Percentiles rank a stretch among this genome's conserved stretches.
Evolutionary conservation across 345 rosid species (phyloP).

Genomic region (Atalantia buxifolia): DNA sequence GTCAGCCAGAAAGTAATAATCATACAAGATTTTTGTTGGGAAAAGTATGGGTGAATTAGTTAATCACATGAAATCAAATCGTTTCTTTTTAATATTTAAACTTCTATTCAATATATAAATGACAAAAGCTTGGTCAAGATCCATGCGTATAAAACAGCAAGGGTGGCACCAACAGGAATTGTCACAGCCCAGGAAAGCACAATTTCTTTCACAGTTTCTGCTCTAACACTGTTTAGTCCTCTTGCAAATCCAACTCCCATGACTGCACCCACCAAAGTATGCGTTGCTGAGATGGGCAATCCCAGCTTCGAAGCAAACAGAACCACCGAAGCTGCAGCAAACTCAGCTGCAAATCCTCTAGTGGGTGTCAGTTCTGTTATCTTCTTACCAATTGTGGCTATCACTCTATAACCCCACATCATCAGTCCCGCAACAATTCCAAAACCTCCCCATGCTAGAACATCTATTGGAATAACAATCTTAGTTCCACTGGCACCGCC

Average conservation of each 20-base stretch:
- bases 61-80: slow-evolving; percentile 25
- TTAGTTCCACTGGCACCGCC: slow-evolving; percentile 58
- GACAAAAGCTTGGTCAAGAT: slow-evolving; percentile 77
- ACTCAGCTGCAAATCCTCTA: slow-evolving; percentile 94
- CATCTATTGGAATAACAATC: slow-evolving; percentile 73
- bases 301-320: slow-evolving; percentile 84
- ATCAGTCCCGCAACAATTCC: slow-evolving; percentile 85
- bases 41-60: slow-evolving; percentile 16
- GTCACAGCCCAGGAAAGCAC: slow-evolving; percentile 90
- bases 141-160: slow-evolving; percentile 88
- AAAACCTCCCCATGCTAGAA: slow-evolving; percentile 98
- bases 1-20: slow-evolving; percentile 16
- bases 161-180: slow-evolving; percentile 81
- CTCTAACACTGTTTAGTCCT: slow-evolving; percentile 84
- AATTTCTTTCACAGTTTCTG: slow-evolving; percentile 87
- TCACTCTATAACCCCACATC: slow-evolving; percentile 95
- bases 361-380: slow-evolving; percentile 95
- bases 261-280: slow-evolving; percentile 92
- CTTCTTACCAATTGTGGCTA: slow-evolving; percentile 95
- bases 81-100: slow-evolving; percentile 16
- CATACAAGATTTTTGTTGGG: slow-evolving; percentile 12
- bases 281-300: slow-evolving; percentile 88
- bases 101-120: slow-evolving; percentile 41
- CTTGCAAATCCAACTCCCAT: slow-evolving; percentile 99
- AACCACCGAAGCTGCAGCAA: slow-evolving; percentile 94